phyloP scores from a whole-genome alignment of 768 basidiomycete species.

The Rhodotorula sphaerocarpa region DNA sequence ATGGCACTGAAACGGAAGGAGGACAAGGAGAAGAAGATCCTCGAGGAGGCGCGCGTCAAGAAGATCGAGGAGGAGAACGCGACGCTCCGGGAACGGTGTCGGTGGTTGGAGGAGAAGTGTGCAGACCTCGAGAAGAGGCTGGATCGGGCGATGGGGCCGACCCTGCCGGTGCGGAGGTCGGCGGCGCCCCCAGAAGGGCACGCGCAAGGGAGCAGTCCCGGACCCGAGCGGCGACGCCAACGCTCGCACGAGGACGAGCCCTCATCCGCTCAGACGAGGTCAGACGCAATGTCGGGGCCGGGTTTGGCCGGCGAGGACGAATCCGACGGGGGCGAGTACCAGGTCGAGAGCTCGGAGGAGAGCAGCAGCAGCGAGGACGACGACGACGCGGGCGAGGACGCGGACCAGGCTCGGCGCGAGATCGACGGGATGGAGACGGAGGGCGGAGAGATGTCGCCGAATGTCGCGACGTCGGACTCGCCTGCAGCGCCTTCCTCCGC shows the following conservation, averaged over 20 bases:
- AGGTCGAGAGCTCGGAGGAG: conserved; percentile 8
- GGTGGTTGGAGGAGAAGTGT: neutral
- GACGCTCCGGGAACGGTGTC: neutral
- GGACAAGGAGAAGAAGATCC: neutral
- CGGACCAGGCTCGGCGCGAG: neutral
- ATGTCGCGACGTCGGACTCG: too few species aligned
- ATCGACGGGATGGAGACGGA: too few species aligned
- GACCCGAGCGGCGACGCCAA: neutral
- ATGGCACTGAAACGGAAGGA: neutral
- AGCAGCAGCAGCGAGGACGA: neutral
- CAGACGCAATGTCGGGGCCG: too few species aligned
- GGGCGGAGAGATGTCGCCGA: too few species aligned
- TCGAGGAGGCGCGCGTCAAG: too few species aligned
- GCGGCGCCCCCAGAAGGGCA: too few species aligned
- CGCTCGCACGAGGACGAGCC: neutral
- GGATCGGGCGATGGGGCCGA: neutral
- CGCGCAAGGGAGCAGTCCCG: too few species aligned
- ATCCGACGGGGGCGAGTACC: conserved; percentile 11
- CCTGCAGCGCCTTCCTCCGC: too few species aligned
- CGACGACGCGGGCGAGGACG: neutral
- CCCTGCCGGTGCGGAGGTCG: too few species aligned
- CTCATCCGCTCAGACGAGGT: too few species aligned
- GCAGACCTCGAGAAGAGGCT: neutral
- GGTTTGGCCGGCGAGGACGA: neutral
- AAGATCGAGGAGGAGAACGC: conserved; percentile 1